Evolutionary conservation across 225 moss, liverwort and hornwort species (phyloP), one percentile per base, ranked within the genome.

Genomic region (Antitrichia curtipendula): DNA sequence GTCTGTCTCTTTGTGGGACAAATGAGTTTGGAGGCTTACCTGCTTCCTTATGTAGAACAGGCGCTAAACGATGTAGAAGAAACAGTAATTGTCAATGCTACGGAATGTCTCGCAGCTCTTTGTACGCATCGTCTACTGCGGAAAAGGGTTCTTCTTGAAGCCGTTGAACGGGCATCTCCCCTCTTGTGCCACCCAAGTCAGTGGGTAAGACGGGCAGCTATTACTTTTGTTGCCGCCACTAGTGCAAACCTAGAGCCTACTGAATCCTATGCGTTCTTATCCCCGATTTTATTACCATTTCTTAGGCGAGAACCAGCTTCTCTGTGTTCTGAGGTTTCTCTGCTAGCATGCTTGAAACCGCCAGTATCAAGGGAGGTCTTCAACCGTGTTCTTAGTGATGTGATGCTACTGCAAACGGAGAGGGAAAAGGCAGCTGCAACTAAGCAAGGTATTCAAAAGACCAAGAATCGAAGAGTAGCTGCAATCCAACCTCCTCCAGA

Each of bases 51-150:
- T 73, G 92, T 99, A 83, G 97, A 99, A 80, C 99, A 97, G 89
- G 99, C 99, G 60, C 96, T 99, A 54, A 99, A 96, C 93, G 99
- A 99, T 83, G 97, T 99, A 77, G 99, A 99, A 89, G 99, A 99
- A 94, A 99, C 97, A 50, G 99, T 99, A 59, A 96, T 99, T 60
- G 97, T 99, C 28, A 97, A 99, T 90, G 96, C 96, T 49, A 91
- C 95, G 79, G 97, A 99, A 87, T 99, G 99, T 89, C 92, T 99
- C 29, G 95, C 97, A 74, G 97, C 96, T 82, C 95, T 99, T 66
- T 97, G 99, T 89, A 92, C 95, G 43, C 96, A 96, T 90, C 95
- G 94, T 78, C 90, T 97, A 64, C 89, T 99, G 86, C 95, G 96
- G 53, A 99, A 99, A 71, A 91, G 96, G 89, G 92, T 99, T 80